Percentiles rank a stretch among this genome's conserved stretches.
Conservation (phyloP, 2,329 filamentous ascomycete genomes). For the Sordariomycetes sp. region DNA sequence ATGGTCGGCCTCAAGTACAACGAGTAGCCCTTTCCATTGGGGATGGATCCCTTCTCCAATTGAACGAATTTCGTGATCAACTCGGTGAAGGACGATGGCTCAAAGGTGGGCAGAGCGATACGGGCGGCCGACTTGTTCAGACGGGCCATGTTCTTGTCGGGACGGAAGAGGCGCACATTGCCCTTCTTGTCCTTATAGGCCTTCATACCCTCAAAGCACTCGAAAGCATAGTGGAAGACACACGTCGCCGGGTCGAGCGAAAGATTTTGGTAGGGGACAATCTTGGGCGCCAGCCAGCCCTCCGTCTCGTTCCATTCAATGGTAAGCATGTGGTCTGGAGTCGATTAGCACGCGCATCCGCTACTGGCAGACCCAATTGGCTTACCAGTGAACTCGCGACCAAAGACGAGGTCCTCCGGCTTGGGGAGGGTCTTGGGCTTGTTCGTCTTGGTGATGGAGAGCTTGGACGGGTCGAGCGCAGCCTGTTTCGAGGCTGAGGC, state of each 20-base stretch:
- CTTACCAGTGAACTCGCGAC: constrained; percentile 77
- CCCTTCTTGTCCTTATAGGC: constrained; percentile 85
- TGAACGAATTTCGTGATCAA: constrained; percentile 73
- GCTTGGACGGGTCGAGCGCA: constrained; percentile 67
- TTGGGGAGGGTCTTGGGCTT: constrained; percentile 67
- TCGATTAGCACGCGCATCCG: not conserved
- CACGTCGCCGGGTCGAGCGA: constrained; percentile 92
- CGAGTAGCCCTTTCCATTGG: constrained; percentile 77
- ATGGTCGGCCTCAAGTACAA: constrained; percentile 93
- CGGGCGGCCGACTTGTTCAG: constrained; percentile 86
- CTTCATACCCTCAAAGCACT: constrained; percentile 99
- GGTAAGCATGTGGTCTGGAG: constrained; percentile 90
- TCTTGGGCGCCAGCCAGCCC: constrained; percentile 77
- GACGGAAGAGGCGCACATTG: constrained; percentile 79
- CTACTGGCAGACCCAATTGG: not conserved
- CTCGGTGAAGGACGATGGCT: constrained; percentile 63
- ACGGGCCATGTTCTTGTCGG: constrained; percentile 91
- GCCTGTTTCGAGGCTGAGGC: constrained; percentile 45
- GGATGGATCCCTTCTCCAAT: constrained; percentile 84
- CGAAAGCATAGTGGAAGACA: constrained; percentile 97
- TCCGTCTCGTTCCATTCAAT: constrained; percentile 82
- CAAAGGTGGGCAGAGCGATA: constrained; percentile 87
- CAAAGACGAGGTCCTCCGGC: constrained; percentile 80
- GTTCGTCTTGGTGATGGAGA: constrained; percentile 65
- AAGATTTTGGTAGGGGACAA: constrained; percentile 93